These are phyloP conservation scores for Primulina eburnea DNA, from an alignment of 257 asterid species.

Conservation along the genomic window DNA sequence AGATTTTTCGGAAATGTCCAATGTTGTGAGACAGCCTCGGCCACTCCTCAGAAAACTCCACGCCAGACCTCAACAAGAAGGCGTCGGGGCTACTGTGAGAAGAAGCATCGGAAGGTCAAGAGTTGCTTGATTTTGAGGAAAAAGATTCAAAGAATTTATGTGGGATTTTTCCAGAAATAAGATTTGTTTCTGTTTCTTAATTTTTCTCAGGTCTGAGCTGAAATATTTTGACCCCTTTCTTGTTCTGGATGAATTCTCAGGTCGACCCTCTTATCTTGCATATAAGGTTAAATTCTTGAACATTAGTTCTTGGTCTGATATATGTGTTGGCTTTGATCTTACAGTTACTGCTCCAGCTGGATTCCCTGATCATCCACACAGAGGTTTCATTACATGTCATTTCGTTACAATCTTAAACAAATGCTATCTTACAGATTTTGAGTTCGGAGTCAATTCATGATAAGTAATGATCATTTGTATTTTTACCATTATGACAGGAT, in stretches of 20 bases:
- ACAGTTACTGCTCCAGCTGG: conserved; percentile 96
- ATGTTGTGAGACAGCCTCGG: conserved; percentile 53
- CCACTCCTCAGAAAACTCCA: conserved; percentile 61
- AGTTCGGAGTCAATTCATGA: background rate
- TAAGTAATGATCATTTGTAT: no score
- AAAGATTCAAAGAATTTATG: background rate
- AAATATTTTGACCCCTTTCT: conserved; percentile 84
- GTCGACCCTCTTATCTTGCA: conserved; percentile 31
- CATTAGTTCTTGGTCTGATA: background rate
- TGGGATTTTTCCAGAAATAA: background rate
- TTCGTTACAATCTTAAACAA: no score
- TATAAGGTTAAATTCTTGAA: background rate
- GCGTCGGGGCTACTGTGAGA: conserved; percentile 83
- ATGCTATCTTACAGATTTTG: background rate
- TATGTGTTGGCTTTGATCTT: background rate
- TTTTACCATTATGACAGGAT: conserved; percentile 44
- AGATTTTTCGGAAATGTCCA: conserved; percentile 30
- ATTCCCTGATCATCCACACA: conserved; percentile 96
- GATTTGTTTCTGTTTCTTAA: background rate
- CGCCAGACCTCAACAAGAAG: conserved; percentile 84
- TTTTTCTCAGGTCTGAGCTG: conserved; percentile 69
- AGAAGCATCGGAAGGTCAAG: conserved; percentile 91
- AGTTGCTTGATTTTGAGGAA: background rate
- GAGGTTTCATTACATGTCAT: conserved; percentile 51
- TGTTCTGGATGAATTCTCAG: conserved; percentile 79